Evolutionary conservation across 306 rosid species (phyloP).

Genomic region (Cyamopsis tetragonoloba): DNA sequence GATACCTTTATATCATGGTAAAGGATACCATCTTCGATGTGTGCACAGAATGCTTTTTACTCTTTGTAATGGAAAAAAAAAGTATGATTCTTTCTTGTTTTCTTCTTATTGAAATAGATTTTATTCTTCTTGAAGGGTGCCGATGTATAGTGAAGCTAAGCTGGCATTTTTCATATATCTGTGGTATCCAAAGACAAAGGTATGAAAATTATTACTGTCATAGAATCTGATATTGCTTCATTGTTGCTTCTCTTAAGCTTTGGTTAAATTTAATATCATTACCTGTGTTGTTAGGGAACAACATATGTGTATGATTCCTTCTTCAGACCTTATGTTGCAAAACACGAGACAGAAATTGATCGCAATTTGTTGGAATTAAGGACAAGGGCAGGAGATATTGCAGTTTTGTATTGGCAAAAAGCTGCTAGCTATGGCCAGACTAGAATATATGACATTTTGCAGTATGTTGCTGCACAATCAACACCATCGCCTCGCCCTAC

Average conservation of each 20-base stretch:
- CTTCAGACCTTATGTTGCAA: conserved; percentile 77
- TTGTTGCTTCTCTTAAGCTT: conserved; percentile 6
- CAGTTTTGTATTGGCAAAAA: conserved; percentile 66
- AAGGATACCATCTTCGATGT: conserved; percentile 24
- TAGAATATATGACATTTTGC: conserved; percentile 66
- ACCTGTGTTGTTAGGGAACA: conserved; percentile 58
- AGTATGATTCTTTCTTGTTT: background rate
- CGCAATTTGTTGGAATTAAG: conserved; percentile 71
- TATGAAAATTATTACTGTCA: conserved; percentile 24
- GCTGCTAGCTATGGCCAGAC: conserved; percentile 79
- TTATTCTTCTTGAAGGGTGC: conserved; percentile 63
- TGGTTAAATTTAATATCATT: background rate
- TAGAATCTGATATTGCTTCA: conserved; percentile 20
- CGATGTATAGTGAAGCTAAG: conserved; percentile 95
- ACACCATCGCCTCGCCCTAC: conserved; percentile 57
- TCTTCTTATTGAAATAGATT: background rate
- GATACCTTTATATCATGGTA: conserved; percentile 90
- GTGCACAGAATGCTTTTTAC: background rate
- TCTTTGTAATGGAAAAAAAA: background rate
- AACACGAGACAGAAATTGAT: conserved; percentile 83
- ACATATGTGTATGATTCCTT: conserved; percentile 78
- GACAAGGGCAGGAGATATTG: conserved; percentile 71
- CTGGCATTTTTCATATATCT: conserved; percentile 82
- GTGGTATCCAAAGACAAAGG: conserved; percentile 92
- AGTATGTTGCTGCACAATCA: conserved; percentile 80